Evolutionary conservation across 2,329 filamentous ascomycete species (phyloP), one percentile per base, ranked within the genome.

Genomic region (Huntiella moniliformis): DNA sequence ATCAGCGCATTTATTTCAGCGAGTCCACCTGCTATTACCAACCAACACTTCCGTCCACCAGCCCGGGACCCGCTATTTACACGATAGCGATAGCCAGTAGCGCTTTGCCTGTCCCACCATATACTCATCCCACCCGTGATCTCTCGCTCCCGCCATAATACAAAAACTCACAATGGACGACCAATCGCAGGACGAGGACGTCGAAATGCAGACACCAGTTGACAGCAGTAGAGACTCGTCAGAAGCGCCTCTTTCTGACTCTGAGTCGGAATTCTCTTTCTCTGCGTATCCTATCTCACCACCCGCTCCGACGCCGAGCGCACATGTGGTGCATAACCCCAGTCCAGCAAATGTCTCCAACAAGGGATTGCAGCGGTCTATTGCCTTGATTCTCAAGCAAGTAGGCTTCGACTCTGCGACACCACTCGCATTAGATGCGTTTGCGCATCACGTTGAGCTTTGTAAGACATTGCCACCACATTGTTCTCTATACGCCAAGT

Each of bases 371-470:
- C 65, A 67, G 39, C 67, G 73, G 43, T 69, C 72, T 8, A 70
- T 79, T 47, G 68, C 66, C 0, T 56, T 77, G 47, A 66, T 67
- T 3, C 57, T 79, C 22, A 59, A 69, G 37, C 68, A 76, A 50
- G 68, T 77, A 34, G 75, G 75, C 22, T 79, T 78, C 52, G 63
- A 68, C 28, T 61, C 63, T 18, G 67, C 73, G 11, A 67, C 63
- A 1, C 63, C 65, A 5, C 69, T 74, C 45, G 73, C 74, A 1
- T 57, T 79, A 53, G 73, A 78, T 56, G 68, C 68, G 52, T 71
- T 79, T 38, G 66, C 71, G 3, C 57, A 61, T 15, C 61, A 68
- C 52, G 67, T 70, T 1, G 74, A 79, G 54, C 64, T 65, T 4
- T 79, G 75, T 78, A 56, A 50, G 72, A 56, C 18, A 11, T 42